Evolutionary conservation across 805 yeast species (phyloP).

Genomic region (Sungouiella blattae): DNA sequence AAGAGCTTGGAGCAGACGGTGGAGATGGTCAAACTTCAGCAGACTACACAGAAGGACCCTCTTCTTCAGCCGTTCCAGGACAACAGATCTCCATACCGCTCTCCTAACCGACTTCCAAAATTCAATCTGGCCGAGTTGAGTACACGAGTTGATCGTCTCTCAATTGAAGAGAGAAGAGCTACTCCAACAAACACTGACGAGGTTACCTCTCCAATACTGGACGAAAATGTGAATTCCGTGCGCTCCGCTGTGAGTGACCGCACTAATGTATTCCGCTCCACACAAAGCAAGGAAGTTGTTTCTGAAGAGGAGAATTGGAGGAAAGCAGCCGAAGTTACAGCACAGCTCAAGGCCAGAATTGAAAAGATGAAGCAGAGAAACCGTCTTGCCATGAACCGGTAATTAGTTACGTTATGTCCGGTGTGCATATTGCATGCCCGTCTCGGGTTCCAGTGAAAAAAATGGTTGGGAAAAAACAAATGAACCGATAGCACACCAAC

Average conservation of each 20-base stretch:
- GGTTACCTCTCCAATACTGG: no score
- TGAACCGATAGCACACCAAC: not conserved
- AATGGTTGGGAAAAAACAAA: not conserved
- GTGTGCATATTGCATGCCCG: conserved; percentile 7
- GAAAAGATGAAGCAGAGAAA: conserved; percentile 80
- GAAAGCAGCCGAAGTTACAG: conserved; percentile 86
- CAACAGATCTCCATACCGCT: conserved; percentile 11
- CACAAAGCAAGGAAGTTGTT: conserved; percentile 23
- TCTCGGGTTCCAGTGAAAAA: conserved; percentile 2
- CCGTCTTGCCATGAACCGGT: conserved; percentile 12
- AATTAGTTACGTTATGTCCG: conserved; percentile 6
- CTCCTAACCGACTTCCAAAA: conserved; percentile 14
- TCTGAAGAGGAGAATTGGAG: conserved; percentile 73
- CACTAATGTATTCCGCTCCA: conserved; percentile 12
- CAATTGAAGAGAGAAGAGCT: conserved; percentile 30
- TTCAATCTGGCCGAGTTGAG: conserved; percentile 36
- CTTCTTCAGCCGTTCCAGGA: conserved; percentile 3
- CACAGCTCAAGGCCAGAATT: conserved; percentile 79
- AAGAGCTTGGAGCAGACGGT: conserved; percentile 50
- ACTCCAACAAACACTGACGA: conserved; percentile 7
- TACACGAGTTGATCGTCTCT: conserved; percentile 37
- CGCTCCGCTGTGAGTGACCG: conserved; percentile 16
- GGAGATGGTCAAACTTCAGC: conserved; percentile 26
- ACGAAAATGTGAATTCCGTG: conserved; percentile 12
- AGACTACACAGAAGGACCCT: conserved; percentile 13